These are phyloP conservation scores for Priceomyces castillae DNA, from an alignment of 805 yeast genomes.

Conservation along the genomic window DNA sequence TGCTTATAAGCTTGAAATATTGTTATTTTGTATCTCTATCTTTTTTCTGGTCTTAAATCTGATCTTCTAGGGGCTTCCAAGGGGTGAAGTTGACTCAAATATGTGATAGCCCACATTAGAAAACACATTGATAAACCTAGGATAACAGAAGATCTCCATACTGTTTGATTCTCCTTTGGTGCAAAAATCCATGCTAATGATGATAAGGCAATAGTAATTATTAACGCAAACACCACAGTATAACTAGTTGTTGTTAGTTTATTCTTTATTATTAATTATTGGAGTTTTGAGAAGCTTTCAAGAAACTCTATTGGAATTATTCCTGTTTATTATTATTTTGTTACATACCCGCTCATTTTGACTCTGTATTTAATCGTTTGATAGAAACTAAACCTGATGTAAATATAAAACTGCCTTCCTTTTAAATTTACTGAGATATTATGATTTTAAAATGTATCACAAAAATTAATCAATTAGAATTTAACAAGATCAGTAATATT, in stretches of 20 bases:
- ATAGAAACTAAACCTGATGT: not conserved
- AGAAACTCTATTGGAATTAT: not conserved
- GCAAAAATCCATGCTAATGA: slow-evolving; percentile 80
- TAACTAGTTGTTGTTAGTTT: slow-evolving; percentile 52
- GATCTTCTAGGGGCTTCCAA: slow-evolving; percentile 87
- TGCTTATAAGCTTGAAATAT: too few species aligned
- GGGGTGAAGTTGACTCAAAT: slow-evolving; percentile 84
- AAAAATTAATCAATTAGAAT: not conserved
- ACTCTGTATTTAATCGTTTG: not conserved
- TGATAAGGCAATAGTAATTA: slow-evolving; percentile 56
- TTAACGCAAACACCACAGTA: slow-evolving; percentile 64
- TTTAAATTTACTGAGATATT: too few species aligned
- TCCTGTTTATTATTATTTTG: not conserved
- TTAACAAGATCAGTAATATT: not conserved
- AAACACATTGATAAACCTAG: slow-evolving; percentile 74
- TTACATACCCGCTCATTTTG: slow-evolving; percentile 21
- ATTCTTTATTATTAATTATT: too few species aligned
- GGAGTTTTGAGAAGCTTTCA: too few species aligned
- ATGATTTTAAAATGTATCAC: slow-evolving; percentile 2
- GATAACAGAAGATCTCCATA: slow-evolving; percentile 48
- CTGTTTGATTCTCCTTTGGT: slow-evolving; percentile 67
- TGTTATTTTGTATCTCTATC: too few species aligned
- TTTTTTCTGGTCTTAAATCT: slow-evolving; percentile 77
- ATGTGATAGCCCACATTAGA: slow-evolving; percentile 92
- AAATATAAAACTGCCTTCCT: too few species aligned